Base-by-base conservation (phyloP, 2,329 filamentous ascomycete genomes). In the Leptodontidium sp. region DNA sequence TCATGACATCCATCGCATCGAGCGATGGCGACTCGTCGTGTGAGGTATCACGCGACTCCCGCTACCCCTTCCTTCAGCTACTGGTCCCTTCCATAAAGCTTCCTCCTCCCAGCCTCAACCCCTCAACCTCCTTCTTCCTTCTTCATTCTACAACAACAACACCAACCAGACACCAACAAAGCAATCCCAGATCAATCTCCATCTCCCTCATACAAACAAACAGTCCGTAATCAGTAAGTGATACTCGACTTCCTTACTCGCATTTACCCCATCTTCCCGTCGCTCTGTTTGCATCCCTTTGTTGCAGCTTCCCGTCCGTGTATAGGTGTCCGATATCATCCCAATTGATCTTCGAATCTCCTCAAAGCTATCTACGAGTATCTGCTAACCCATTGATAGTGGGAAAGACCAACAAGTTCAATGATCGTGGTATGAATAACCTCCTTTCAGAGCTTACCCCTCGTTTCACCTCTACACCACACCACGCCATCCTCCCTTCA, bases 361-460 rank as follows among this genome's bases (percentile, higher is more conserved):
- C 40, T 43, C 32, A 32, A 53, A 14, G 3, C 21, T 29, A 38
- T 67, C 55, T 55, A 55, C 24, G 38, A 50, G 66, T 47, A 24
- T 61, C 26, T 65, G 61, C 74, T 77, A 68, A 75, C 58, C 21
- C 55, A 68, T 71, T 70, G 63, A 67, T 75, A 97, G 94, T 99
- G 95, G 98, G 96, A 85, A 95, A 96, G 81, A 97, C 95, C 74
- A 93, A 95, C 89, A 99, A 98, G 86, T 88, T 87, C 85, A 97
- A 94, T 84, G 93, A 97, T 82, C 94, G 94, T 83, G 76, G 71
- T 72, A 72, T 59, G 71, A 47, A 49, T 49, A 35, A 45, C 38
- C 24, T 40, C 50, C 43, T n/a, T 43, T 35, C 45, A 40, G 15
- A 29, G 50, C 29, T 58, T 24, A n/a, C n/a, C 45, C 50, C 38